Evolutionary conservation across 2,329 filamentous ascomycete species (phyloP).

Genomic region (Aspergillus fischeri): DNA sequence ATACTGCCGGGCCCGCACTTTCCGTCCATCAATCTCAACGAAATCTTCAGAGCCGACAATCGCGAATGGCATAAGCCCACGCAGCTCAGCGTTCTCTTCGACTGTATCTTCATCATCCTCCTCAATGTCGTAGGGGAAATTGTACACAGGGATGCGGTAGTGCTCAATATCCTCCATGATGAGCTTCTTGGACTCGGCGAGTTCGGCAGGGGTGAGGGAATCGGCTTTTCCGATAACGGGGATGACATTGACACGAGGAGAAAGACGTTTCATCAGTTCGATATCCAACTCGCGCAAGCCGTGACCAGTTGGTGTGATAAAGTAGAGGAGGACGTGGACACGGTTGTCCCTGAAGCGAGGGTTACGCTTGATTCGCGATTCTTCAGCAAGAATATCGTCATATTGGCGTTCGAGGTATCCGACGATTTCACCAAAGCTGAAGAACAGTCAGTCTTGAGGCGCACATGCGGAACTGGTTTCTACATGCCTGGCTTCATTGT

Average conservation of each 20-base stretch:
- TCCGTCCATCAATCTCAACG: conserved; percentile 87
- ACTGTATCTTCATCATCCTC: conserved; percentile 99
- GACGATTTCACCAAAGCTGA: conserved; percentile 92
- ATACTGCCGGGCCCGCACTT: conserved; percentile 93
- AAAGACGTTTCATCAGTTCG: conserved; percentile 98
- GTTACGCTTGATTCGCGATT: conserved; percentile 99
- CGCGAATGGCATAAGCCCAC: conserved; percentile 97
- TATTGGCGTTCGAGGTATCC: conserved; percentile 99
- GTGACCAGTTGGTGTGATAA: conserved; percentile 97
- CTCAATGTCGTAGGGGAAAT: conserved; percentile 99
- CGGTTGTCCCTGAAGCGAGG: conserved; percentile 98
- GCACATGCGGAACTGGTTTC: conserved; percentile 4
- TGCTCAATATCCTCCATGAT: conserved; percentile 99
- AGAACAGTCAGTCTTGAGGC: conserved; percentile 22
- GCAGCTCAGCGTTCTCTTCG: conserved; percentile 96
- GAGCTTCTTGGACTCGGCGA: conserved; percentile 98
- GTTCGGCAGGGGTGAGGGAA: conserved; percentile 89
- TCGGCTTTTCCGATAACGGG: conserved; percentile 98
- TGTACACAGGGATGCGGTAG: conserved; percentile 99
- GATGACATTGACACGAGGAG: conserved; percentile 96
- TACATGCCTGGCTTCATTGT: conserved; percentile 90
- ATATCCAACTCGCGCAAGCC: conserved; percentile 98
- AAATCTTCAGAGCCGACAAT: conserved; percentile 97
- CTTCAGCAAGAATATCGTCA: conserved; percentile 97
- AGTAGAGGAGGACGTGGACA: conserved; percentile 97